Base-by-base conservation (phyloP, 129 eudicot species). In the Lonicera japonica region DNA sequence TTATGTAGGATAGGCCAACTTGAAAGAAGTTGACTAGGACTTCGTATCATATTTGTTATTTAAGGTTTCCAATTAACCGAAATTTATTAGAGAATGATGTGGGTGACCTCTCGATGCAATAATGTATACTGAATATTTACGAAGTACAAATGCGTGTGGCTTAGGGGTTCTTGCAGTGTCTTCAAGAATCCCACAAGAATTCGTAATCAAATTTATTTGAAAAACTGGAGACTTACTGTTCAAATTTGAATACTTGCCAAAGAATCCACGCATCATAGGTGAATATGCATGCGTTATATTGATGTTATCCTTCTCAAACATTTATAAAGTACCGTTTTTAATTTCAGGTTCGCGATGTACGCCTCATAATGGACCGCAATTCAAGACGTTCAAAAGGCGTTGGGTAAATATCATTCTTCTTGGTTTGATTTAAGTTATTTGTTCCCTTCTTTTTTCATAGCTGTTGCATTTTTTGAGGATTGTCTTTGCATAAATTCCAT, bases 371-470 rank as follows among this genome's bases (percentile, higher is more conserved):
- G 95, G 97, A 90, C 65, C 89, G 97, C 46, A 90, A 80, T 29
- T 75, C 97, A 36, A 86, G 95, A 60, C 95, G 97, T 45, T 86
- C 97, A 19, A 90, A 80, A 74, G 97, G 97, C 40, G 86, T 86
- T 66, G 97, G 97, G 95, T 90, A 83, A 67, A 76, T 62, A 36
- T 72, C 48, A 62, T 58, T 54, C 39, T 61, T 25, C 24, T 58
- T 22, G 25, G 29, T 23, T 50, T 46, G 53, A 51, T 50, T 39
- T 43, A 43, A 53, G 67, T 55, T 24, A 43, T 64, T 15, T 15
- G 48, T 11, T 34, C 48, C 23, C 34, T 11, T 19, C 25, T 61
- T 21, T 55, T 58, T 18, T 21, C 36, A 11, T 55, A 11, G 53
- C 21, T 20, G n/a, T 68, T 16, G 14, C 41, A 56, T 8, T 72